These are phyloP conservation scores for Sporothrix globosa DNA, from an alignment of 2,329 filamentous ascomycete species.

Conservation along the genomic window DNA sequence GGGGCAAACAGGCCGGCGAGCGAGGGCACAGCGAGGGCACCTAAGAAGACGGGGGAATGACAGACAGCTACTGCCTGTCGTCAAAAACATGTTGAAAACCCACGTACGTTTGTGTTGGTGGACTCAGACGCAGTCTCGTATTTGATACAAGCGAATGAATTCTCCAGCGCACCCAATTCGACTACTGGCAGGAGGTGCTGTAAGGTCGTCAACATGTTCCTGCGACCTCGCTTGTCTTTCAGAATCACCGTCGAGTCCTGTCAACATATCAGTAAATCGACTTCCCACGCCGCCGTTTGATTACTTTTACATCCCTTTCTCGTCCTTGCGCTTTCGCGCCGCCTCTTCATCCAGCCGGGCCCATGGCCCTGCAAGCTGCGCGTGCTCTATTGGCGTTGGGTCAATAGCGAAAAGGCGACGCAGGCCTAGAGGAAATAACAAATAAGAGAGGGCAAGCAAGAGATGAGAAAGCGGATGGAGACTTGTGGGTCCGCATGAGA, in stretches of 20 bases:
- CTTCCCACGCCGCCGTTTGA: not conserved
- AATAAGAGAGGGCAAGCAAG: not conserved
- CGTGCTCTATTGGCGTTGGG: not conserved
- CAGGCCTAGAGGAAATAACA: not conserved
- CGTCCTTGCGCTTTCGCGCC: not conserved
- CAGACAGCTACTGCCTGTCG: not conserved
- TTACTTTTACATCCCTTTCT: not conserved
- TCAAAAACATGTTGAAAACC: not conserved
- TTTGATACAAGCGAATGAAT: conserved; percentile 18
- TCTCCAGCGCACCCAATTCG: not conserved
- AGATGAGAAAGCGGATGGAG: not conserved
- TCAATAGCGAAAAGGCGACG: not conserved
- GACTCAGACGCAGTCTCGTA: conserved; percentile 3
- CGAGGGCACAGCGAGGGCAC: no score
- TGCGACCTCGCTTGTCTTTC: not conserved
- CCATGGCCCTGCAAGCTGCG: not conserved
- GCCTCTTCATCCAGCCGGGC: no score
- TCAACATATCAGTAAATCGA: not conserved
- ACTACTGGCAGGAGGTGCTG: conserved; percentile 5
- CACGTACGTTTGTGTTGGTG: not conserved
- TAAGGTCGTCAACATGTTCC: not conserved
- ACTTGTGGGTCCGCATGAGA: not conserved
- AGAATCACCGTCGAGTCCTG: not conserved
- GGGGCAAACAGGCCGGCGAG: not conserved
- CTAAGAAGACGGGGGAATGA: not conserved